Conservation (phyloP, 2,329 filamentous ascomycete species). For the Torrubiella hemipterigena region DNA sequence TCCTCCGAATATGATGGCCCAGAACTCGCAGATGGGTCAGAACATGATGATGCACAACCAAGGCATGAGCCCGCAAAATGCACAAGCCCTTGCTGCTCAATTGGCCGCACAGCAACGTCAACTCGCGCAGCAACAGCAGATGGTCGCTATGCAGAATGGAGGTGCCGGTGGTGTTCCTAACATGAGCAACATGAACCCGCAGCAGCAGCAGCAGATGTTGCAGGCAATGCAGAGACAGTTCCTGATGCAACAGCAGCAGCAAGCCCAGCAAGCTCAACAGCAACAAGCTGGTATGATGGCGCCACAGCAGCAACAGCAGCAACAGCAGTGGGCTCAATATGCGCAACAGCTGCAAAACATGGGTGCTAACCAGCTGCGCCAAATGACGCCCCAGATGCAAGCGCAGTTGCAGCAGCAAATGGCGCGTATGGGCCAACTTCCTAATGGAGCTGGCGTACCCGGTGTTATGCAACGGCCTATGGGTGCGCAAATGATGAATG, state of each 20-base stretch:
- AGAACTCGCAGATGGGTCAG: conserved; percentile 41
- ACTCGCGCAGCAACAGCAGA: conserved; percentile 31
- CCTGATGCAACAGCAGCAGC: conserved; percentile 27
- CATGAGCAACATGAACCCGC: conserved; percentile 20
- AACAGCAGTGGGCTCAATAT: conserved; percentile 30
- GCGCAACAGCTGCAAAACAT: conserved; percentile 29
- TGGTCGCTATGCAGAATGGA: conserved; percentile 26
- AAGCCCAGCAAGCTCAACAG: conserved; percentile 19
- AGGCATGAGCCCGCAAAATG: conserved; percentile 24
- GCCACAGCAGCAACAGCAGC: conserved; percentile 25
- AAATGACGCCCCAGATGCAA: conserved; percentile 25
- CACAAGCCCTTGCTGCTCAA: conserved; percentile 28
- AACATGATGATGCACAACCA: conserved; percentile 41
- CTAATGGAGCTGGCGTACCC: too few relatives aligned
- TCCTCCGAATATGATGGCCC: conserved; percentile 45
- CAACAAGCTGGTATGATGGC: conserved; percentile 26
- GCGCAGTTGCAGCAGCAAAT: conserved; percentile 23
- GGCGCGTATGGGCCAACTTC: conserved; percentile 20
- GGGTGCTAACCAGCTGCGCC: conserved; percentile 20
- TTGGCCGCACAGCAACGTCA: conserved; percentile 36
- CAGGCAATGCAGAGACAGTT: conserved; percentile 25
- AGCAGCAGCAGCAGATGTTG: conserved; percentile 25
- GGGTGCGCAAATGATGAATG: conserved; percentile 19
- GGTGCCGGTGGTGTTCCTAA: conserved; percentile 23
- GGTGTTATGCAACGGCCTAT: conserved; percentile 21